Percentiles rank a stretch among this genome's conserved stretches.
Evolutionary conservation across 148 eudicot genomes (phyloP).

Genomic region (Spergularia bocconei): DNA sequence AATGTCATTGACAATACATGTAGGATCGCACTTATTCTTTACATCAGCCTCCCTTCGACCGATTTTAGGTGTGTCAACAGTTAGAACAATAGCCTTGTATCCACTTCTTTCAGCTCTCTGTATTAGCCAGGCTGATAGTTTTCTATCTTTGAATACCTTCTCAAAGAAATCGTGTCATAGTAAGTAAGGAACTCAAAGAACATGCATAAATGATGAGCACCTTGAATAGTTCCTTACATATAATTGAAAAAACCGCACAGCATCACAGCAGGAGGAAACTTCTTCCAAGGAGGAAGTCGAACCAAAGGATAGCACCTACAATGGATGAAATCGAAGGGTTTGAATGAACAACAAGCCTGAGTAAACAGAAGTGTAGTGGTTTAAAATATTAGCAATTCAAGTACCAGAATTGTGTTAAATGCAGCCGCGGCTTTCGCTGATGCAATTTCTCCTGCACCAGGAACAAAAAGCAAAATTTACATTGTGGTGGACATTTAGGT

Average conservation of each 20-base stretch:
- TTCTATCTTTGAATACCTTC: constrained; percentile 66
- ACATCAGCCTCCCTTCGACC: constrained; percentile 81
- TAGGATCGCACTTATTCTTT: constrained; percentile 60
- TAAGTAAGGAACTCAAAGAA: not conserved
- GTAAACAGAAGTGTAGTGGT: not conserved
- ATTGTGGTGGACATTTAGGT: not conserved
- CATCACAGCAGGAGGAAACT: constrained; percentile 69
- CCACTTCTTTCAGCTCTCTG: constrained; percentile 75
- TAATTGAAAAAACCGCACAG: constrained; percentile 75
- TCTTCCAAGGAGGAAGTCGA: constrained; percentile 70
- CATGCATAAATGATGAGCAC: not conserved
- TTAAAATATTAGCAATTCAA: not conserved
- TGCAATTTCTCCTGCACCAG: constrained; percentile 57
- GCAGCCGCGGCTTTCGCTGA: constrained; percentile 81
- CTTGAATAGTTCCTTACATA: constrained; percentile 39
- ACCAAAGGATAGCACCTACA: constrained; percentile 56
- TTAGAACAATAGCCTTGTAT: constrained; percentile 71
- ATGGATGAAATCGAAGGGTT: constrained; percentile 9
- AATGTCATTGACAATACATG: not conserved
- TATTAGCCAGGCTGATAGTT: constrained; percentile 50
- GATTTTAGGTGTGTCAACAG: constrained; percentile 73
- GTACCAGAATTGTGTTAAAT: constrained; percentile 62
- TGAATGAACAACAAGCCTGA: not conserved
- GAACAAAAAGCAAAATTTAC: constrained; percentile 6
- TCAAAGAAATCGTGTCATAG: constrained; percentile 1